Percentiles rank a stretch among this genome's conserved stretches.
Conservation (phyloP, 169 alveolate species). For the Cryptosporidium viatorum region DNA sequence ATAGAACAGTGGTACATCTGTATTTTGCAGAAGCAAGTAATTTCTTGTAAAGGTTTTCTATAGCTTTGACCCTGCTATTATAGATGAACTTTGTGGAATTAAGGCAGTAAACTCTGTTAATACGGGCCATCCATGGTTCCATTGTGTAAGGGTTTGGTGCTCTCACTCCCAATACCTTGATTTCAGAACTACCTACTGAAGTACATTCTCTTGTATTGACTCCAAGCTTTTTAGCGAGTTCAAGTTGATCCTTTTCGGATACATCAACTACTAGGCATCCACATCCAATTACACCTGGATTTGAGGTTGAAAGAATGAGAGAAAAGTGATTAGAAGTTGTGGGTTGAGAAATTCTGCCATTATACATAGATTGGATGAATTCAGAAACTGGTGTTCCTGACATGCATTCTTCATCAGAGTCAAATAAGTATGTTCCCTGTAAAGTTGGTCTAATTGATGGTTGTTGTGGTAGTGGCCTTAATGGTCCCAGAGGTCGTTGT, state of each 20-base stretch:
- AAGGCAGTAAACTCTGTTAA: conserved; percentile 35
- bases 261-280: conserved; percentile 67
- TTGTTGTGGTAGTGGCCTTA: not conserved
- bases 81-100: conserved; percentile 27
- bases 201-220: conserved; percentile 1
- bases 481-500: not conserved
- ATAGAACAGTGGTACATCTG: conserved; percentile 25
- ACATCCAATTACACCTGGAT: conserved; percentile 36
- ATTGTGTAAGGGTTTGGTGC: conserved; percentile 2
- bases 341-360: not conserved
- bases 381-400: conserved; percentile 55
- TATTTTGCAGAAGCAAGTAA: conserved; percentile 37
- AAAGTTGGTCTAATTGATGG: not conserved
- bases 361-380: conserved; percentile 26
- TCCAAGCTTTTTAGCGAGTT: conserved; percentile 6
- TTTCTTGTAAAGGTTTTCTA: conserved; percentile 11
- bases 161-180: conserved; percentile 14
- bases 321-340: conserved; percentile 3
- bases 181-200: conserved; percentile 50
- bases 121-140: not conserved
- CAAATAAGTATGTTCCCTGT: not conserved
- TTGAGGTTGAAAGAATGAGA: not conserved
- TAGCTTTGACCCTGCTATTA: conserved; percentile 6
- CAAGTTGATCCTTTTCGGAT: not conserved
- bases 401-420: conserved; percentile 35